phyloP scores from a whole-genome alignment of 129 eudicot genomes.

The Apium graveolens region DNA sequence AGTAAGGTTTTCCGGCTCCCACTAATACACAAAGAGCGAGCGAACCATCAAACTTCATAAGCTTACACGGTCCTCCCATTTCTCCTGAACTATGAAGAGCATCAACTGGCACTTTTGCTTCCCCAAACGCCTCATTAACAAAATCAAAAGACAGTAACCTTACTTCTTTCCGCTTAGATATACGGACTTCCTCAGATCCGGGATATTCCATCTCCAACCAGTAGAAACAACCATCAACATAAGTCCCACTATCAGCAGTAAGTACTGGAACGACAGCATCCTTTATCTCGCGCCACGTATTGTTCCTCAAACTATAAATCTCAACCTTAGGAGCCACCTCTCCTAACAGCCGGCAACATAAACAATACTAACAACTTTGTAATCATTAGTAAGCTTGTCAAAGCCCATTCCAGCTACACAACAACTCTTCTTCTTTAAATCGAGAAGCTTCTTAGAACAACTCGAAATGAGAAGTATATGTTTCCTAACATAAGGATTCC shows the following conservation, averaged over 20 bases:
- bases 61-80: neutral
- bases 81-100: neutral
- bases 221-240: neutral
- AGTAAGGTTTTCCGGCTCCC: neutral
- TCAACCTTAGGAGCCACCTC: neutral
- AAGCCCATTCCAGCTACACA: neutral
- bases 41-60: neutral
- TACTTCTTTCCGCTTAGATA: neutral
- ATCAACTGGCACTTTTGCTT: too few relatives aligned
- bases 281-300: neutral
- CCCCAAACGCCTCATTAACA: too few relatives aligned
- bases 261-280: neutral
- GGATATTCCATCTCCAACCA: too few relatives aligned
- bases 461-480: neutral
- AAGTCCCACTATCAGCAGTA: neutral
- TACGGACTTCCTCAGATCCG: too few relatives aligned
- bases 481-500: neutral
- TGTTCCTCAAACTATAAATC: neutral
- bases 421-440: neutral
- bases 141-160: neutral
- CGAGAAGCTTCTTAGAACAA: neutral
- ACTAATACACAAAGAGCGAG: neutral
- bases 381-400: neutral
- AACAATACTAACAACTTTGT: neutral
- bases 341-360: neutral